Base-by-base conservation (phyloP, 148 eudicot species). In the Chenopodium quinoa region DNA sequence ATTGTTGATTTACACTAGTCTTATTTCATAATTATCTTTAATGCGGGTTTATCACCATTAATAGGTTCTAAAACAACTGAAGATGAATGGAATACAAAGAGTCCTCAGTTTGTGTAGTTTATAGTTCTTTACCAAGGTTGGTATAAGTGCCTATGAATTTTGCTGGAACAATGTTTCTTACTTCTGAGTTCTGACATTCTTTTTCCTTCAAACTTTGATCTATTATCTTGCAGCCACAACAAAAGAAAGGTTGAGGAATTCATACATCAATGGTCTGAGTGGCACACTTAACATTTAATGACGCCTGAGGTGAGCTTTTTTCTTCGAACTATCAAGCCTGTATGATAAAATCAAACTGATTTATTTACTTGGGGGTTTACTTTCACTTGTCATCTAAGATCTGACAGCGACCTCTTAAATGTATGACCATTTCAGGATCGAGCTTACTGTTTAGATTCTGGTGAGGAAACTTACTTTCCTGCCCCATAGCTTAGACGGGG, bases 231-330 rank as follows among this genome's bases (percentile, higher is more conserved):
- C 83, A 88, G 90, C 62, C 78, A 62, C 68, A 88, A 88, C 80
- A 85, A 83, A 83, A 85, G 80, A 74, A 88, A 88, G 82, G 88
- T 88, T 62, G 83, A 88, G 46, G 88, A 88, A 70, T 78, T 85
- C 48, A n/a, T 88, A 48, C 81, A 74, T 44, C 66, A 82, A 27
- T 88, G 90, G 90, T 88, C 90, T 32, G 83, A 88, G 72, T 88
- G 90, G 90, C 90, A 88, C 76, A 80, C 88, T 65, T 79, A 81
- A 78, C 56, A 88, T 50, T 83, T 79, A 60, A 34, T 77, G 44
- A 71, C 78, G 64, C 74, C 63, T 68, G 78, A 88, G 69, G 90
- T 88, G 76, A 79, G 80, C 71, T 50, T 78, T 50, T 32, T 52
- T 75, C 72, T 68, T 81, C 47, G 23, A 80, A 79, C 67, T 9